Evolutionary conservation across 345 rosid genomes (phyloP).

Genomic region (Linum trigynum): DNA sequence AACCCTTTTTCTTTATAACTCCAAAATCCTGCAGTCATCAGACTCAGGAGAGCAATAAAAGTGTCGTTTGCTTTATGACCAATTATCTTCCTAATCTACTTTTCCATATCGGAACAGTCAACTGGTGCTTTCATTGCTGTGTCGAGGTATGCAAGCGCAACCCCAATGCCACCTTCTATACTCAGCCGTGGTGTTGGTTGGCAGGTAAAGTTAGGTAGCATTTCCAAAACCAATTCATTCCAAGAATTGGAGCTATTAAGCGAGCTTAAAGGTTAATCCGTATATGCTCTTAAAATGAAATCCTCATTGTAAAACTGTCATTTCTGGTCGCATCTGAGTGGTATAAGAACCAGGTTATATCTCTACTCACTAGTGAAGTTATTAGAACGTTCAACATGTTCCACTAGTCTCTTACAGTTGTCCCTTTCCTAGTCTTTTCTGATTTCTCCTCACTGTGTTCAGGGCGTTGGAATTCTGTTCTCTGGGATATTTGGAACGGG

Average conservation of each 20-base stretch:
- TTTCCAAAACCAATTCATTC: background rate
- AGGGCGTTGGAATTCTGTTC: slow-evolving; percentile 90
- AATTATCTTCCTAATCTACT: background rate
- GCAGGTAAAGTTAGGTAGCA: slow-evolving; percentile 49
- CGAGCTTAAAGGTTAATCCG: background rate
- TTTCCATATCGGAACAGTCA: slow-evolving; percentile 42
- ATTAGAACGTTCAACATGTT: background rate
- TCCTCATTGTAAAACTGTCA: background rate
- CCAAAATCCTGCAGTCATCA: too few relatives aligned
- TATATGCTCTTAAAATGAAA: slow-evolving; percentile 1
- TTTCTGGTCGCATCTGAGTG: too few relatives aligned
- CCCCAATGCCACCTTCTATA: slow-evolving; percentile 86
- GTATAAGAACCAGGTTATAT: too few relatives aligned
- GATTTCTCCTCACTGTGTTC: slow-evolving; percentile 1
- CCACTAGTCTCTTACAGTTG: background rate
- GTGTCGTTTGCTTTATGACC: background rate
- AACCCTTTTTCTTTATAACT: background rate
- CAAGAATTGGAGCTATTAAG: background rate
- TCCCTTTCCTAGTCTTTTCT: background rate
- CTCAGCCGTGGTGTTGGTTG: slow-evolving; percentile 97
- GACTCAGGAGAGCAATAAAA: too few relatives aligned
- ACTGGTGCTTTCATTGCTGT: slow-evolving; percentile 82
- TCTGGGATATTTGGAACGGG: slow-evolving; percentile 97
- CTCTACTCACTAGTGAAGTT: too few relatives aligned
- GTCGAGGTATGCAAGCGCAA: slow-evolving; percentile 84